Evolutionary conservation across 345 rosid species (phyloP).

Genomic region (Citrus australasica): DNA sequence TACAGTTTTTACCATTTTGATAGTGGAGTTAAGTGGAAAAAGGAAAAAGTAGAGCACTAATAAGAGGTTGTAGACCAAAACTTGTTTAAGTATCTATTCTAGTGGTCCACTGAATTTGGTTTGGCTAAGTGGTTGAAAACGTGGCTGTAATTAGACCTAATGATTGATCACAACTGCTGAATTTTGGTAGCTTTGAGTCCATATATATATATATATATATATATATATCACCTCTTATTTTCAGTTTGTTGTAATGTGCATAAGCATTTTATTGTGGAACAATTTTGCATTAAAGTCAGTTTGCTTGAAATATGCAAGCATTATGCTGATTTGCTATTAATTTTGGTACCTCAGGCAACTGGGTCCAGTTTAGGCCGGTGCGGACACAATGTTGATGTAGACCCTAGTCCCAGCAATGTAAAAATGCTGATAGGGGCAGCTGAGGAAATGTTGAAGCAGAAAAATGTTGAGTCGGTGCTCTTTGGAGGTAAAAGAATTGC

Average conservation of each 20-base stretch:
- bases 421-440: slow-evolving; percentile 66
- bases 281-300: not conserved
- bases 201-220: no score
- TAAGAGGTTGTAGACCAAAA: not conserved
- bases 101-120: not conserved
- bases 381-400: slow-evolving; percentile 63
- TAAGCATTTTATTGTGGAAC: not conserved
- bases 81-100: not conserved
- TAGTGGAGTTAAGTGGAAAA: not conserved
- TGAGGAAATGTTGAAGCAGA: slow-evolving; percentile 95
- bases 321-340: not conserved
- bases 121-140: not conserved
- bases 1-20: not conserved
- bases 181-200: not conserved
- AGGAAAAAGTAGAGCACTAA: not conserved
- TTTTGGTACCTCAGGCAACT: slow-evolving; percentile 52
- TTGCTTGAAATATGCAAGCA: not conserved
- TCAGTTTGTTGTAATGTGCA: not conserved
- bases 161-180: not conserved
- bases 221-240: not conserved
- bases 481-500: slow-evolving; percentile 82
- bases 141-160: not conserved
- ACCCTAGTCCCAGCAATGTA: slow-evolving; percentile 66
- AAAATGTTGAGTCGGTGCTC: slow-evolving; percentile 87
- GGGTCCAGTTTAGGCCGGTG: slow-evolving; percentile 72